Percentiles rank a stretch among this genome's conserved stretches.
These are phyloP conservation scores for Neurospora terricola DNA, from an alignment of 495 filamentous ascomycete species.

Conservation along the genomic window DNA sequence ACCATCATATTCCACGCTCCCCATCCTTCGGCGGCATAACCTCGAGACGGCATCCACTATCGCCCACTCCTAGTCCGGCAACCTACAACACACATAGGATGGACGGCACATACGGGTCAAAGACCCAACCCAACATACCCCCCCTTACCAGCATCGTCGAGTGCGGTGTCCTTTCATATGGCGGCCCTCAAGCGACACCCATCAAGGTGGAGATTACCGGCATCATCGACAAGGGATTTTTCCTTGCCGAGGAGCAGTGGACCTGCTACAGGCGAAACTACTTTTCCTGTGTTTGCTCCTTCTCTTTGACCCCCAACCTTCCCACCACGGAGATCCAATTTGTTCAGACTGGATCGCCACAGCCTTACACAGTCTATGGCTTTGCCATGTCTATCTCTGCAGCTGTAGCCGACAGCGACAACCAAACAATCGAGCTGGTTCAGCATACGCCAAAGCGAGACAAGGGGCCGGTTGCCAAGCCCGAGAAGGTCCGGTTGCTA, in stretches of 20 bases:
- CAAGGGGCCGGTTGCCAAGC: constrained; percentile 74
- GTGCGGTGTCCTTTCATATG: constrained; percentile 48
- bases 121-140: constrained; percentile 38
- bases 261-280: constrained; percentile 96
- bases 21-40: constrained; percentile 32
- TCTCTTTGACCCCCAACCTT: constrained; percentile 43
- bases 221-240: constrained; percentile 89
- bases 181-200: constrained; percentile 29
- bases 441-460: constrained; percentile 95
- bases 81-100: constrained; percentile 37
- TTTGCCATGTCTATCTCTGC: constrained; percentile 86
- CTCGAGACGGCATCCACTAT: constrained; percentile 39
- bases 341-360: constrained; percentile 22
- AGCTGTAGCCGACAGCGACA: constrained; percentile 66
- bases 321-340: constrained; percentile 31
- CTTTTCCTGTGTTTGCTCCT: constrained; percentile 80
- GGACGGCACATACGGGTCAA: constrained; percentile 33
- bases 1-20: constrained; percentile 38
- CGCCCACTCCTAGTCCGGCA: constrained; percentile 37
- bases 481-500: constrained; percentile 59
- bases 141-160: constrained; percentile 50
- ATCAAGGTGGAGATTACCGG: constrained; percentile 72
- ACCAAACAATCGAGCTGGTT: constrained; percentile 75
- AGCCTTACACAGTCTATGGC: constrained; percentile 43
- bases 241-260: constrained; percentile 78